Evolutionary conservation across 2,329 filamentous ascomycete species (phyloP), one percentile per base, ranked within the genome.

Genomic region (Trichophaea hybrida): DNA sequence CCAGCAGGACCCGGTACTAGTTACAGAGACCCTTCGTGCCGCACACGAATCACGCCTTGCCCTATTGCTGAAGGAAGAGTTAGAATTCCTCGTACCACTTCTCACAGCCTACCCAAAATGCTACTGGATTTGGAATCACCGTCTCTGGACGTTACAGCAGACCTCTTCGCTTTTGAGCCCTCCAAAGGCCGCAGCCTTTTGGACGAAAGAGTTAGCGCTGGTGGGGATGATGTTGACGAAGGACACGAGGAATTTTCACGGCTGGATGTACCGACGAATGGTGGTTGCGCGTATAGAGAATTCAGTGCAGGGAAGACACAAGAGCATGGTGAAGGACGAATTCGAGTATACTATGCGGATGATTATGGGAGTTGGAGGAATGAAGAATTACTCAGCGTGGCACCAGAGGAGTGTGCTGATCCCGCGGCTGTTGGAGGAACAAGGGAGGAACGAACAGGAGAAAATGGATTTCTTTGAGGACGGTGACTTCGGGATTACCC

Each of bases 81-180:
- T 98, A 37, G 75, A 75, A 52, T 95, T 96, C 69, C 83, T 91
- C 37, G 80, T 96, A 44, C 87, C 88, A 0, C 78, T 98, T 17
- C 79, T 98, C 54, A 79, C 87, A 65, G 82, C 88, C 66, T 91
- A 82, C 66, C 93, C 93, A 5, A 98, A 98, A 72, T 97, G 93
- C 77, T 98, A 98, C 75, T 97, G 93, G 91, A 91, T 98, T 69
- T 98, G 93, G 93, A 94, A 95, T 68, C 91, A 96, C 73, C 84
- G 93, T 33, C 74, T 85, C 50, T 98, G 93, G 90, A 75, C 91
- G 2, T 76, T 98, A 12, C 76, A 84, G 58, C 80, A 88, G 71
- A 83, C 83, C 37, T 86, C 85, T 51, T 71, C 76, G 10, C 76
- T 83, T 15, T 75, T 95, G 7, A 78, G 81, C 1, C 63, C 73